A percentile compares a stretch with the other conserved stretches of the same genome.
phyloP scores from a whole-genome alignment of 2,329 filamentous ascomycete genomes.

The Aspergillus sp. region DNA sequence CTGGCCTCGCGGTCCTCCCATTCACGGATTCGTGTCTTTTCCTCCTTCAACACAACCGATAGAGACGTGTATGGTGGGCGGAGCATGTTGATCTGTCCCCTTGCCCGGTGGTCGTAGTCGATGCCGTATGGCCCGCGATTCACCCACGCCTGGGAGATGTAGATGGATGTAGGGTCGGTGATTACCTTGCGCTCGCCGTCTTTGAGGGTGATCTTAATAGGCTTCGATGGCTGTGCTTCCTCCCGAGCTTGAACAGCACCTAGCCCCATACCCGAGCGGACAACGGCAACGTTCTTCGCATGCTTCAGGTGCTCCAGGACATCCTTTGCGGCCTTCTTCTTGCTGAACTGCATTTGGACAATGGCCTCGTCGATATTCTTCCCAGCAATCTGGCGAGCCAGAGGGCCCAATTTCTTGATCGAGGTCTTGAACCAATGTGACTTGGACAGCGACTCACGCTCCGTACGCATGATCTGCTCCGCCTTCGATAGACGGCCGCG shows the following conservation, averaged over 20 bases:
- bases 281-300: constrained; percentile 78
- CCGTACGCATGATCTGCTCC: constrained; percentile 67
- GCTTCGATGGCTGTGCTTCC: constrained; percentile 38
- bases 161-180: constrained; percentile 75
- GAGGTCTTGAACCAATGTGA: constrained; percentile 78
- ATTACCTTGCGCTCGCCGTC: constrained; percentile 72
- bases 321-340: constrained; percentile 86
- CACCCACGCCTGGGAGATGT: constrained; percentile 92
- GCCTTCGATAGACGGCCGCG: constrained; percentile 66
- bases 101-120: constrained; percentile 69
- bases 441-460: constrained; percentile 59
- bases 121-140: constrained; percentile 67
- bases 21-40: constrained; percentile 81
- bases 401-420: constrained; percentile 83
- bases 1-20: constrained; percentile 76
- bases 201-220: constrained; percentile 67
- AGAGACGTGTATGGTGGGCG: constrained; percentile 73
- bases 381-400: constrained; percentile 85
- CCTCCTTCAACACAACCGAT: constrained; percentile 84
- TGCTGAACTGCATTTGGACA: constrained; percentile 89
- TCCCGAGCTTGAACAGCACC: constrained; percentile 27
- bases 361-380: constrained; percentile 95
- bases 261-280: constrained; percentile 81
- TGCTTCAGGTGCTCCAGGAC: constrained; percentile 76
- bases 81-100: constrained; percentile 68